Evolutionary conservation across 1,139 yeast species (phyloP), one percentile per base, ranked within the genome.

Genomic region (Saccharomyces hybrid): DNA sequence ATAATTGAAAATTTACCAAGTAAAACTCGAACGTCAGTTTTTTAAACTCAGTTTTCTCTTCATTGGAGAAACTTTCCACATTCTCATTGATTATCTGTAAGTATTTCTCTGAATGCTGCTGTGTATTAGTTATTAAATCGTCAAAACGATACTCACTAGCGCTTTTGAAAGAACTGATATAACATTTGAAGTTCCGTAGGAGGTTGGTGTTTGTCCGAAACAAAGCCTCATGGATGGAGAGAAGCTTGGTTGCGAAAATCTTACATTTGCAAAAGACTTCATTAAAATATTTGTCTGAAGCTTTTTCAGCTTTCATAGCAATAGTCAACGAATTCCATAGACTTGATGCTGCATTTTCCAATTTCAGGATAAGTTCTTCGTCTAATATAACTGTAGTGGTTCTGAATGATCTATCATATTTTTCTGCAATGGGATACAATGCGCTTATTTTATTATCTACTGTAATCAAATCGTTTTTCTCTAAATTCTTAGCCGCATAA

Each of bases 291-390:
- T 49, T 13, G 9, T 14, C 14, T 29, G 14, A 16, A 4, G 23
- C 51, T 16, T 11, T 38, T 9, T 41, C 34, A 2, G 54, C 48
- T 49, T 58, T 63, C 26, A 56, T 28, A 9, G 58, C 51, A 5
- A 65, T 51, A 1, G 59, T 49, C 8, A 60, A 42, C 8, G 64
- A 49, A 54, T 64, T 65, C 69, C 69, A 65, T 8, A 65, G 52
- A 26, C 53, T 57, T 13, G 65, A 57, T 1, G 63, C 59, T 6
- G 61, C 56, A 51, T 61, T 59, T 46, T 64, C 67, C 16, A 65
- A 51, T 16, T 59, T 55, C 16, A 59, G 42, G 23, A 54, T 16
- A 1, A 54, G 14, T 3, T 58, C 64, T 7, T 61, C 60, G 8
- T 55, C 53, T 20, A 61, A 44, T 7, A 49, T 28, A 4, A 60